A percentile compares a stretch with the other conserved stretches of the same genome.
Evolutionary conservation across 257 asterid species (phyloP).

Genomic region (Gentiana straminea): DNA sequence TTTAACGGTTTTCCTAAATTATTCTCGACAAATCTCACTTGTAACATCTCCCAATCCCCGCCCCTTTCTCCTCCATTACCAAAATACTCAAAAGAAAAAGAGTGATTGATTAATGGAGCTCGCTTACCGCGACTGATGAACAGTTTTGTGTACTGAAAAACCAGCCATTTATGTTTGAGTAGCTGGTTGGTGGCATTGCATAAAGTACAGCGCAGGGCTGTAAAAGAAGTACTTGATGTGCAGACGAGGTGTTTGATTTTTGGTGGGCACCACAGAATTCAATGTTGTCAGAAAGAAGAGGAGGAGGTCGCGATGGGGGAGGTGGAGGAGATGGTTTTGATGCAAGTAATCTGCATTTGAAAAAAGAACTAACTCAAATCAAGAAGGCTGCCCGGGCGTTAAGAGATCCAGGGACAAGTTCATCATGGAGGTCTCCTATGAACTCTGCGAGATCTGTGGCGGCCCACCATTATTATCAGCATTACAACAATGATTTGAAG

Average conservation of each 20-base stretch:
- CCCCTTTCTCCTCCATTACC: background rate
- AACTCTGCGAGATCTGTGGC: slow-evolving; percentile 66
- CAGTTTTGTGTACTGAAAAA: background rate
- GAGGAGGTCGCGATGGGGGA: slow-evolving; percentile 16
- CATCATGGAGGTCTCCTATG: slow-evolving; percentile 77
- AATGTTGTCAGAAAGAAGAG: slow-evolving; percentile 15
- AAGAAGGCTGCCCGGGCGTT: slow-evolving; percentile 78
- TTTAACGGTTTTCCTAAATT: slow-evolving; percentile 2
- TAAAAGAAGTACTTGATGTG: slow-evolving; percentile 10
- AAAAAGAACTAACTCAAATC: slow-evolving; percentile 84
- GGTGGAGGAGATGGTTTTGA: slow-evolving; percentile 42
- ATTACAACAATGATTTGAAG: slow-evolving; percentile 25
- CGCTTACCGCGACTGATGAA: background rate
- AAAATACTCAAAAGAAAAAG: background rate
- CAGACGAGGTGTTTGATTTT: slow-evolving; percentile 4
- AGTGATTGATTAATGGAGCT: background rate
- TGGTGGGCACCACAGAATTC: slow-evolving; percentile 5
- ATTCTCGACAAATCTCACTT: background rate
- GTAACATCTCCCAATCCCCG: slow-evolving; percentile 1
- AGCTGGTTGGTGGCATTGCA: background rate
- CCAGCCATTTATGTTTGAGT: background rate
- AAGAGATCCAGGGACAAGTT: slow-evolving; percentile 89
- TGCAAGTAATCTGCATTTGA: slow-evolving; percentile 89
- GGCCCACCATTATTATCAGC: slow-evolving; percentile 46
- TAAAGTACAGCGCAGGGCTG: slow-evolving; percentile 11